Percentiles rank a stretch among this genome's conserved stretches.
These are phyloP conservation scores for Coelastrella sp. DNA, from an alignment of 139 green algal species.

Conservation along the genomic window DNA sequence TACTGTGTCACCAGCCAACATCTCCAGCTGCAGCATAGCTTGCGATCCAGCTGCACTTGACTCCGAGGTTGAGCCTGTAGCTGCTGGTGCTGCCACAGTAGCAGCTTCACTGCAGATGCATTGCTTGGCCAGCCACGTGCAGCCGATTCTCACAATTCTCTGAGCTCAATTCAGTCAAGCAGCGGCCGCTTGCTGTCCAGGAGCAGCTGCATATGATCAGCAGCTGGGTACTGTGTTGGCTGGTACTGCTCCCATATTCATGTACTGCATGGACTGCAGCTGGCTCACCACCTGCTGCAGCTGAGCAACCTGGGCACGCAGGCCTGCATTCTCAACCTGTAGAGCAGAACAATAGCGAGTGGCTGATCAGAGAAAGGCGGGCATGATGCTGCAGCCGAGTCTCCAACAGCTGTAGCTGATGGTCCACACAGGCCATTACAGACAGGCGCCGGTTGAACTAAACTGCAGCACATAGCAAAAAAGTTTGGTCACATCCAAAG, in stretches of 20 bases:
- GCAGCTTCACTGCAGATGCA: no score
- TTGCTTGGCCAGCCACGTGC: no score
- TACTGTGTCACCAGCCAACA: no score
- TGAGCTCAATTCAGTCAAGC: no score
- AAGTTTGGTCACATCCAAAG: background rate
- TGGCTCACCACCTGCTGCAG: conserved; percentile 14
- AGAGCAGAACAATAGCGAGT: background rate
- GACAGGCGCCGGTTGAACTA: background rate
- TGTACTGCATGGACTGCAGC: conserved; percentile 32
- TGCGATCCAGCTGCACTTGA: no score
- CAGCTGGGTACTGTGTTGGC: background rate
- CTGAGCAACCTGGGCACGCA: conserved; percentile 17
- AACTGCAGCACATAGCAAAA: background rate
- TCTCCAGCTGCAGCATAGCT: no score
- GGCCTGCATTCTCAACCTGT: conserved; percentile 36
- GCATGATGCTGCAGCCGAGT: background rate
- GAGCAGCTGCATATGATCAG: no score
- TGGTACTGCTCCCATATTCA: background rate
- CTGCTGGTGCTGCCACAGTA: no score
- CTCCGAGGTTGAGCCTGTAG: no score
- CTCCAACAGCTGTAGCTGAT: background rate
- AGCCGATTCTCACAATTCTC: no score
- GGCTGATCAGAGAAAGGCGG: no score
- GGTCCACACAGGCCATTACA: background rate
- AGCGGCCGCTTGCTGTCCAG: no score